Evolutionary conservation across 192 early-diverging fungal genomes (phyloP).

Genomic region (Backusella psychrophila): DNA sequence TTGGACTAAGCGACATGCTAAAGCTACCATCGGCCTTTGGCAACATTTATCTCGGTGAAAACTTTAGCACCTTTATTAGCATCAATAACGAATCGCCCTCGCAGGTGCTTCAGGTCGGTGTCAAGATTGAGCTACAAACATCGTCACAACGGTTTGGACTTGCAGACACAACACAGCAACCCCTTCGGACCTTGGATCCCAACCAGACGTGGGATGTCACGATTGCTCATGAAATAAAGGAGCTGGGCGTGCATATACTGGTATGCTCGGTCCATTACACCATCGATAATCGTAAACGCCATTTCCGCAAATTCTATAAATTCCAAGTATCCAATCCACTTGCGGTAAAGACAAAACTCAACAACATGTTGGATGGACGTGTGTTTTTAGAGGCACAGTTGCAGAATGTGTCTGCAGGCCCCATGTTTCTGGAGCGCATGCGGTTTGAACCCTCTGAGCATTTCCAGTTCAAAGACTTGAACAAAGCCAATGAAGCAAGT

Average conservation of each 20-base stretch:
- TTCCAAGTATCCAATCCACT: conserved; percentile 97
- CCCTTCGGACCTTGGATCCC: conserved; percentile 55
- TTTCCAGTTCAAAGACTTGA: conserved; percentile 72
- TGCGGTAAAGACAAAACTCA: conserved; percentile 95
- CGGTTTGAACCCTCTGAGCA: conserved; percentile 78
- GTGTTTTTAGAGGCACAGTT: conserved; percentile 93
- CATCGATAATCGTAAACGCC: conserved; percentile 62
- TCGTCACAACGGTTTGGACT: conserved; percentile 76
- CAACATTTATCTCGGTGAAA: conserved; percentile 94
- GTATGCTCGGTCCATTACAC: conserved; percentile 86
- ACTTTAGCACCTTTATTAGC: conserved; percentile 82
- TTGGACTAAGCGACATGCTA: conserved; percentile 66
- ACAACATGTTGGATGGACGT: conserved; percentile 65
- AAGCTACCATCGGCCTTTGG: conserved; percentile 86
- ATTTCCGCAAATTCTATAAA: conserved; percentile 90
- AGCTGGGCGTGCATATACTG: conserved; percentile 89
- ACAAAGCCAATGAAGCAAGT: conserved; percentile 33
- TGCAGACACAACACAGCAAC: conserved; percentile 51
- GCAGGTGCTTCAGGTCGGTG: conserved; percentile 66
- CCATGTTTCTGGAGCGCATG: conserved; percentile 88
- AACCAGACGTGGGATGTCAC: conserved; percentile 72
- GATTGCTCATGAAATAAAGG: conserved; percentile 93
- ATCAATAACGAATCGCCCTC: conserved; percentile 80
- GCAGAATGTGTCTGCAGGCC: conserved; percentile 75
- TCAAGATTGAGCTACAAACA: conserved; percentile 88